Base-by-base conservation (phyloP, 345 rosid genomes). In the Lumnitzera littorea region DNA sequence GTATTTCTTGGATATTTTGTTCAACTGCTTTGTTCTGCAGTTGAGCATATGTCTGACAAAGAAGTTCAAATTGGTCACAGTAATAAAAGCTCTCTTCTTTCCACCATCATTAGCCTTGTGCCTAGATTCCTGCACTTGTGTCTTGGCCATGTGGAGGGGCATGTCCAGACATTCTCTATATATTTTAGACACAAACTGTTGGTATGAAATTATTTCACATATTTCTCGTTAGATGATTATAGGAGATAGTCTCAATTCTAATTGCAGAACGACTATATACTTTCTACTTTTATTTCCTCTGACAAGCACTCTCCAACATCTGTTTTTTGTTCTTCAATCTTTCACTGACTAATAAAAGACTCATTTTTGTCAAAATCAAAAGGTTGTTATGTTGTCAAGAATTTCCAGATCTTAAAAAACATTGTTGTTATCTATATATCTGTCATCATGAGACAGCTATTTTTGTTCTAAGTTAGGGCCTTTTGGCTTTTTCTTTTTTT, bases 131-230 rank as follows among this genome's bases (percentile, higher is more conserved):
- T 87, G 20, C 56, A 12, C 49, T 82, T 86, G 84, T 87, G 87
- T 75, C 84, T 87, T 49, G 65, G 80, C 55, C 73, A 64, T 67
- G 67, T 74, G 71, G 83, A 73, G 20, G 69, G 61, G 46, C 56
- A 48, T 64, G 68, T 24, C 53, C 72, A 70, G 50, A 49, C 51
- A 5, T 46, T 82, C 72, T 65, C 71, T 56, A 81, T 58, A 29
- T 92, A 92, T 74, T 83, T 92, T 72, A 80, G 73, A 50, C 96
- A 89, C 76, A 92, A 92, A 67, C 70, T 87, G 62, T 51, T 92
- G 96, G 98, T 92, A 82, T 36, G 36, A 29, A 29, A 29, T 24
- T 74, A 16, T 64, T 51, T 54, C 72, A 14, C 51, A 15, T 56
- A 31, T 53, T 36, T 60, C 66, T 15, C 48, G 48, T 60, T 57